phyloP scores from a whole-genome alignment of 805 yeast genomes.

The Kluyveromyces aestuarii region DNA sequence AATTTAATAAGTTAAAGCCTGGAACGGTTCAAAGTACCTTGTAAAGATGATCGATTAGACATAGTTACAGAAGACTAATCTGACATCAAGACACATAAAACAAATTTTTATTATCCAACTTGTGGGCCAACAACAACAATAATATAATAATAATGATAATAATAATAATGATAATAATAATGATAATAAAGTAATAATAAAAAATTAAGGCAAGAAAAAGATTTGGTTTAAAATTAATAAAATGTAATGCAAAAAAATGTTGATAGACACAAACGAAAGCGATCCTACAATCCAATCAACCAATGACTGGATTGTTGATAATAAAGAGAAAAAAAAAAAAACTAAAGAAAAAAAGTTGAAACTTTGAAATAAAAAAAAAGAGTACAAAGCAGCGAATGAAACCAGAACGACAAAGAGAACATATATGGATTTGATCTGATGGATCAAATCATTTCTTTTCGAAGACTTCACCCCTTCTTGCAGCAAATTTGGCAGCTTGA shows the following conservation, averaged over 20 bases:
- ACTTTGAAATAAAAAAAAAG: background rate
- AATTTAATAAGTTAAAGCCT: background rate
- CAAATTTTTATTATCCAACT: too few species aligned
- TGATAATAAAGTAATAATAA: background rate
- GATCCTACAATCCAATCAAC: too few species aligned
- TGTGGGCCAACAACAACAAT: too few species aligned
- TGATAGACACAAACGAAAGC: too few species aligned
- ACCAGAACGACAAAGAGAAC: background rate
- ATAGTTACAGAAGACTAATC: background rate
- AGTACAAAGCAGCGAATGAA: background rate
- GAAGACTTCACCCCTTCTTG: conserved; percentile 28
- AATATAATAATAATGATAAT: background rate
- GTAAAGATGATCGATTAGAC: too few species aligned
- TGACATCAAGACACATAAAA: too few species aligned
- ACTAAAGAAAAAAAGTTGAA: conserved; percentile 1
- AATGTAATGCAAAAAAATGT: too few species aligned
- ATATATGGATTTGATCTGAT: background rate
- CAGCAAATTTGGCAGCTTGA: conserved; percentile 35
- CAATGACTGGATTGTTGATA: background rate
- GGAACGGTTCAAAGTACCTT: too few species aligned
- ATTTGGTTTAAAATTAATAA: too few species aligned
- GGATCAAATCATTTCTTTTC: conserved; percentile 11
- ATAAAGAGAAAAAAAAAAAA: background rate
- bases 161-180: too few species aligned
- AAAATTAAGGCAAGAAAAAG: background rate